phyloP scores from a whole-genome alignment of 2,329 filamentous ascomycete genomes.

The Harringtonia lauricola region DNA sequence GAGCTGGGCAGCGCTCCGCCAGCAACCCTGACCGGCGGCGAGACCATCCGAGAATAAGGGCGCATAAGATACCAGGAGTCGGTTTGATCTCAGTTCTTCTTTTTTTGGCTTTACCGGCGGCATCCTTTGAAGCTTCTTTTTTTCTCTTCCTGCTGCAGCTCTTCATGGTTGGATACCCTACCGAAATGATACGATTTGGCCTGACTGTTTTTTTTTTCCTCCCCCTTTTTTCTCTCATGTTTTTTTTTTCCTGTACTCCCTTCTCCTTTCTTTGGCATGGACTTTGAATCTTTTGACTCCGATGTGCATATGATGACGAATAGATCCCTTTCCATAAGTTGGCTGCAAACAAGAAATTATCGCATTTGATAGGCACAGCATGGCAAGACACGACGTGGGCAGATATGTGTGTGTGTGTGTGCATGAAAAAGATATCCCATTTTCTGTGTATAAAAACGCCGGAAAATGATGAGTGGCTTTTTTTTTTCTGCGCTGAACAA shows the following conservation, averaged over 20 bases:
- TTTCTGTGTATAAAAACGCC: no score
- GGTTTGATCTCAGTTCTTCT: background rate
- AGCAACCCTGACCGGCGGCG: background rate
- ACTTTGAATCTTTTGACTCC: background rate
- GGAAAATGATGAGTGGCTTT: no score
- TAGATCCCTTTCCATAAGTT: background rate
- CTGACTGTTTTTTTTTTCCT: background rate
- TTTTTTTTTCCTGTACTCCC: background rate
- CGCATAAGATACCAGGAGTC: background rate
- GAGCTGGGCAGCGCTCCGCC: conserved; percentile 9
- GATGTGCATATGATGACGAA: background rate
- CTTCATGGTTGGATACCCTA: conserved; percentile 3
- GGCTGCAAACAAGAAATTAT: no score
- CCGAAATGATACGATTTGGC: background rate
- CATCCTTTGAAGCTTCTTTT: background rate
- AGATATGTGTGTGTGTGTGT: no score
- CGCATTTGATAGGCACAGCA: no score
- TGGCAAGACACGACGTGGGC: no score
- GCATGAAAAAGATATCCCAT: no score
- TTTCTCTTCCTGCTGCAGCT: background rate
- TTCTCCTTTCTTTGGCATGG: background rate
- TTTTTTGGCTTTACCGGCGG: background rate
- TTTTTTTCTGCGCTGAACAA: no score
- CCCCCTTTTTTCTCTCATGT: background rate
- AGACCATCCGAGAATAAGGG: conserved; percentile 10